These are phyloP conservation scores for Debaryomyces psychrophilus DNA, from an alignment of 1,139 yeast species.

Conservation along the genomic window DNA sequence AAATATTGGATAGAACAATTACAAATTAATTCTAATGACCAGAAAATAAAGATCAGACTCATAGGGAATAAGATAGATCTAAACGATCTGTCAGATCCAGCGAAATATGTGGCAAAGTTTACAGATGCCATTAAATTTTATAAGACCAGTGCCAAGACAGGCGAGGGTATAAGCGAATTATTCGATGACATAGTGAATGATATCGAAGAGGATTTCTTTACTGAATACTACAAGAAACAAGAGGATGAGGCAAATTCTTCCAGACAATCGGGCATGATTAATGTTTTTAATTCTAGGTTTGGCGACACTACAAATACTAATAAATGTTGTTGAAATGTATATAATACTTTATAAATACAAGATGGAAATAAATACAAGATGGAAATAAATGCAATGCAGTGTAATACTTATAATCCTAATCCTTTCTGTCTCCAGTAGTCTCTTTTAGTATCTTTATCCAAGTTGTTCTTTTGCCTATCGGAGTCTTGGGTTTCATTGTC, in stretches of 20 bases:
- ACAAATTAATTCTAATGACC: slow-evolving; percentile 29
- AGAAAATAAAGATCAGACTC: slow-evolving; percentile 27
- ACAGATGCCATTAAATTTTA: slow-evolving; percentile 24
- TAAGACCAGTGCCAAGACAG: slow-evolving; percentile 52
- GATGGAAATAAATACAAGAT: slow-evolving; percentile 8
- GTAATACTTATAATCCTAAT: slow-evolving; percentile 28
- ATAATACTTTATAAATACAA: slow-evolving; percentile 8
- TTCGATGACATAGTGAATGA: slow-evolving; percentile 45
- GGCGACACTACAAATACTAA: slow-evolving; percentile 8
- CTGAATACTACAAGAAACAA: slow-evolving; percentile 18
- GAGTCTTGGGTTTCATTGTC: slow-evolving; percentile 11
- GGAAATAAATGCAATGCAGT: slow-evolving; percentile 6
- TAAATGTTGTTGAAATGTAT: slow-evolving; percentile 14
- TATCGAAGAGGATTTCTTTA: slow-evolving; percentile 43
- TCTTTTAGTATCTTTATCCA: slow-evolving; percentile 41
- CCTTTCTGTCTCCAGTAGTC: slow-evolving; percentile 53
- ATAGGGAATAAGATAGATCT: slow-evolving; percentile 43
- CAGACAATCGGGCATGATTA: slow-evolving; percentile 10
- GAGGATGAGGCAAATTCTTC: slow-evolving; percentile 8
- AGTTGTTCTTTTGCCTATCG: slow-evolving; percentile 15
- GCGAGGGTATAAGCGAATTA: slow-evolving; percentile 44
- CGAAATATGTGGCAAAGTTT: slow-evolving; percentile 12
- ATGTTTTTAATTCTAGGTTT: slow-evolving; percentile 13
- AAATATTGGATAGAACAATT: slow-evolving; percentile 51
- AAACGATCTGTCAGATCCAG: slow-evolving; percentile 6